Conservation (phyloP, 495 filamentous ascomycete species). For the Hyaloscypha bicolor region DNA sequence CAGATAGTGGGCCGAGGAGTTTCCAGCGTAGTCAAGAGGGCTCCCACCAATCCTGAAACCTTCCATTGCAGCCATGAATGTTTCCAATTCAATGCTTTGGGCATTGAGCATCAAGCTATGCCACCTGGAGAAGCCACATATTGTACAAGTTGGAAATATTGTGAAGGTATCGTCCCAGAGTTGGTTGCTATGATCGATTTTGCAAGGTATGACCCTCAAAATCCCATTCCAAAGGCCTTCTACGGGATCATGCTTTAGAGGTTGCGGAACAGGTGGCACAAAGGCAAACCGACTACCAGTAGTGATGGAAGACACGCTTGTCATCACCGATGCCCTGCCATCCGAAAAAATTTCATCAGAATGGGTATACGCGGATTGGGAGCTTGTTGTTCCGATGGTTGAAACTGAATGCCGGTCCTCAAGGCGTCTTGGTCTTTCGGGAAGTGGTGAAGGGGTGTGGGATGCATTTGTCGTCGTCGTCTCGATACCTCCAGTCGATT, state of each 20-base stretch:
- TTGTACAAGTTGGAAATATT: conserved; percentile 2
- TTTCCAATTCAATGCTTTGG: conserved; percentile 11
- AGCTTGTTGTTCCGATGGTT: background rate
- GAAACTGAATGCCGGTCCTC: conserved; percentile 3
- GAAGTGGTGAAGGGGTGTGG: no score
- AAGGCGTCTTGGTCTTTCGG: background rate
- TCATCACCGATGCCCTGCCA: conserved; percentile 9
- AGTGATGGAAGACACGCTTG: conserved; percentile 22
- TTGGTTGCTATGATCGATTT: conserved; percentile 20
- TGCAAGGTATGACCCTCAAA: conserved; percentile 28
- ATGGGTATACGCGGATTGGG: conserved; percentile 11
- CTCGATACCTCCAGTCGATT: no score
- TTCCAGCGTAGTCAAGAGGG: conserved; percentile 24
- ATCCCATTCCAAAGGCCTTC: conserved; percentile 21
- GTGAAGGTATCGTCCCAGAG: conserved; percentile 20
- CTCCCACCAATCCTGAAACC: background rate
- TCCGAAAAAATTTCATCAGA: conserved; percentile 21
- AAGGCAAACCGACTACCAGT: conserved; percentile 10
- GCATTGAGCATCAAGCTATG: conserved; percentile 29
- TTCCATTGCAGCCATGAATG: conserved; percentile 19
- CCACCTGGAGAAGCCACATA: conserved; percentile 27
- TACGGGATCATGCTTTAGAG: conserved; percentile 25
- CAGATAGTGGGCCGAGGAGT: conserved; percentile 24
- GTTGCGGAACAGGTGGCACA: background rate
- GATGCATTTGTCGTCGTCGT: no score